Evolutionary conservation across 2,329 filamentous ascomycete species (phyloP).

Genomic region (Diaporthe destruens): DNA sequence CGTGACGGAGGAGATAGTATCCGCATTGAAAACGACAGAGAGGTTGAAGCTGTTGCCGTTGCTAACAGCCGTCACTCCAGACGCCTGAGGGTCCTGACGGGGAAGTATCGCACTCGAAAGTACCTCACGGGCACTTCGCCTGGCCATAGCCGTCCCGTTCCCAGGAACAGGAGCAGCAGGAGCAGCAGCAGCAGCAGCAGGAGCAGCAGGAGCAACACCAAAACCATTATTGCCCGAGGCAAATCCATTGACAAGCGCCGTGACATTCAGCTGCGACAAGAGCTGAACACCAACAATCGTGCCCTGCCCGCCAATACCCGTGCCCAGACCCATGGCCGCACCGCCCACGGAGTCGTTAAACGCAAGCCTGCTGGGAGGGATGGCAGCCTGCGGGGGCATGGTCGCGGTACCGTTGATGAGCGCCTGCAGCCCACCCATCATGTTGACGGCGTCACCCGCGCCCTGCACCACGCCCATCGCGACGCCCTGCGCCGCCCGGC

Average conservation of each 20-base stretch:
- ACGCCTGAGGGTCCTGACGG: not conserved
- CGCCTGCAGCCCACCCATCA: constrained; percentile 50
- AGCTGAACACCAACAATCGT: constrained; percentile 50
- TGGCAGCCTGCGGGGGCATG: constrained; percentile 42
- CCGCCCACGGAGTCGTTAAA: constrained; percentile 54
- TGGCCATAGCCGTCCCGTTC: not conserved
- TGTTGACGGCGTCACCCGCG: constrained; percentile 50
- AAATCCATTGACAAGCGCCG: constrained; percentile 1
- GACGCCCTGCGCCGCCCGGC: constrained; percentile 51
- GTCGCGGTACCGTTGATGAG: constrained; percentile 49
- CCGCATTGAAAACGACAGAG: constrained; percentile 47
- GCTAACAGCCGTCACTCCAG: not conserved
- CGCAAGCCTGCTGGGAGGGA: constrained; percentile 43
- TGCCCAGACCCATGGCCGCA: constrained; percentile 52
- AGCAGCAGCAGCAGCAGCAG: not conserved
- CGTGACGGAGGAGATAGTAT: constrained; percentile 47
- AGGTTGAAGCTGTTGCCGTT: constrained; percentile 45
- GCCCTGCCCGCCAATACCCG: constrained; percentile 52
- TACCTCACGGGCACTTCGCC: not conserved
- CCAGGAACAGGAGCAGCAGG: not conserved
- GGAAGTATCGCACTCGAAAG: not conserved
- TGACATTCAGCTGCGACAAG: constrained; percentile 44
- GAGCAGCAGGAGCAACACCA: not conserved
- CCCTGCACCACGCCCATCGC: constrained; percentile 53
- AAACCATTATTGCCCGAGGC: constrained; percentile 5